Evolutionary conservation across 257 asterid genomes (phyloP), one percentile per base, ranked within the genome.

Genomic region (Gentiana dahurica): DNA sequence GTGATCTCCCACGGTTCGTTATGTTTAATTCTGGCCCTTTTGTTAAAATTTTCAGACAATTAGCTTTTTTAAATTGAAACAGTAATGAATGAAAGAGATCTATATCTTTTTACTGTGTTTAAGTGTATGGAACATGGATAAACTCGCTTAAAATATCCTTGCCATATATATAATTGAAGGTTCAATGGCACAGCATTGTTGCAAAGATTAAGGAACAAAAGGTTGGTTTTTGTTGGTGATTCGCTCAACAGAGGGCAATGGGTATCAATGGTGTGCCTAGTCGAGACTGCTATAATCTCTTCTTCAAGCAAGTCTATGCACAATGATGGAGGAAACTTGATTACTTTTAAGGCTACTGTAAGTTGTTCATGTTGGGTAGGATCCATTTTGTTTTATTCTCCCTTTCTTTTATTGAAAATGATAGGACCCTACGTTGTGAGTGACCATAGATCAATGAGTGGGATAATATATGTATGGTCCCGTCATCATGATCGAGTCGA

Each of bases 291-390:
- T 10, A 70, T 81, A 15, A 80, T 83, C 41, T 65, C 71, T 33
- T 64, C 68, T 34, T 51, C 86, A 0, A 33, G 73, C 15, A 55
- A 62, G 51, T 72, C 73, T 72, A 82, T 85, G 85, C 85, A 76
- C 81, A 73, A 81, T 74, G 77, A 84, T 34, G 95, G 95, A 72
- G 58, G 84, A 36, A 57, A 57, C 54, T 79, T 90, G 81, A 85
- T 83, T 85, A 77, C 81, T 67, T 84, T 90, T 88, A 77, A 78
- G 75, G 96, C 87, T 15, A 87, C 72, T 49, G 96, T 90, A 43
- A 75, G 80, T 65, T 36, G 53, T 11, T 46, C 34, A 39, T n/a
- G 15, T n/a, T 37, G 6, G 6, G 24, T 57, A 34, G 3, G 9
- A 11, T 1, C 13, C 24, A 11, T 2, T 4, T 9, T 6, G 5